Evolutionary conservation across 192 early-diverging fungal species (phyloP), one percentile per base, ranked within the genome.

Genomic region (Podila verticillata): DNA sequence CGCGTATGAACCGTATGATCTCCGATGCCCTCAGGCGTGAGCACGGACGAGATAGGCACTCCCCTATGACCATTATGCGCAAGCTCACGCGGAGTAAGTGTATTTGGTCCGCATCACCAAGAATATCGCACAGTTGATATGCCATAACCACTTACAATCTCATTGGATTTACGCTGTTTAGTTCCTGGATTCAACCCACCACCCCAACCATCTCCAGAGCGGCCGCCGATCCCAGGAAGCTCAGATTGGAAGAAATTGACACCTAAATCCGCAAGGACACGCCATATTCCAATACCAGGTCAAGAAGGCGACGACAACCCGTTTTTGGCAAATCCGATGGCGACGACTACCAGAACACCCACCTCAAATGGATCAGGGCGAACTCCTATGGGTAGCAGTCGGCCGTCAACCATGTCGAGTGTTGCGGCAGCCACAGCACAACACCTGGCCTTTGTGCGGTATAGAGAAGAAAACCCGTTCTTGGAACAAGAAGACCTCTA

Each of bases 101-200:
- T 35, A 28, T 26, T 48, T 9, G 1, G n/a, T 29, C 63, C 22
- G 17, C 31, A 28, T 13, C 9, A 9, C 2, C 26, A 28, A 65
- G 1, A 1, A 28, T 6, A 1, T 47, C 5, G 10, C 10, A 12
- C 12, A 2, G 26, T 17, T 28, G 15, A 9, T 28, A 48, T 19
- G 20, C 1, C 9, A n/a, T n/a, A 15, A 22, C 12, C 4, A 36
- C 29, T 65, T 12, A 65, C 28, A 7, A 0, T 13, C 8, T 17
- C 39, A 4, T 44, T 44, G 39, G 39, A 44, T 7, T 44, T 15
- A 7, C 7, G 15, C 12, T 32, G 7, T 24, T 35, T 68, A 80
- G 77, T 80, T 31, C 61, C 65, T 24, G 77, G 77, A 48, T 80
- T 80, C 57, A 80, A 80, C 61, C 77, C 64, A 30, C 51, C 66